Evolutionary conservation across 192 early-diverging fungal species (phyloP).

Genomic region (Entomortierella parvispora): DNA sequence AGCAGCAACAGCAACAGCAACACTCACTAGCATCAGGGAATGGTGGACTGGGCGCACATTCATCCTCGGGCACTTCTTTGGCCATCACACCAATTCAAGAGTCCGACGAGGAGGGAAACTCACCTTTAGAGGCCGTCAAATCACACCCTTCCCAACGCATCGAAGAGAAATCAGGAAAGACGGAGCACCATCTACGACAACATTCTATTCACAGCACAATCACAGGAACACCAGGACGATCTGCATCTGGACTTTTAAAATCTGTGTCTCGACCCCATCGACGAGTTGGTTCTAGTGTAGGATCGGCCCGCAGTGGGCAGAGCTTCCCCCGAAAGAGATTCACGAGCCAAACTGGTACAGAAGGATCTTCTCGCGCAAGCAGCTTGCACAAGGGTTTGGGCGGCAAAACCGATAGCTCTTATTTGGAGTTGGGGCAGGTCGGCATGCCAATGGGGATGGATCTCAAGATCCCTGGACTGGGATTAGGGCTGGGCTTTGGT

Average conservation of each 20-base stretch:
- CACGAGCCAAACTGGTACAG: neutral
- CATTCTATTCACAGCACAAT: neutral
- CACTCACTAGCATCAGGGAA: neutral
- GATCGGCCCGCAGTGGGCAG: neutral
- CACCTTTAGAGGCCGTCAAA: neutral
- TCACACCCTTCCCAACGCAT: neutral
- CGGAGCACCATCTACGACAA: neutral
- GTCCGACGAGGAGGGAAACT: neutral
- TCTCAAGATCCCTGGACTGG: slow-evolving; percentile 23
- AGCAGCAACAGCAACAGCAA: neutral
- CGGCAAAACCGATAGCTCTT: slow-evolving; percentile 18
- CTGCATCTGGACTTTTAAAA: slow-evolving; percentile 2
- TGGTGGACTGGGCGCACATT: neutral
- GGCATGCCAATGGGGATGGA: slow-evolving; percentile 23
- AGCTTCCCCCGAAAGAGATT: neutral
- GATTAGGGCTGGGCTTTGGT: slow-evolving; percentile 15
- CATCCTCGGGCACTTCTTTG: slow-evolving; percentile 2
- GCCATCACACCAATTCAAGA: slow-evolving; percentile 17
- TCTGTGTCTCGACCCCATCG: slow-evolving; percentile 23
- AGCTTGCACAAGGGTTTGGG: neutral
- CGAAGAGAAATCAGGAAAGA: neutral
- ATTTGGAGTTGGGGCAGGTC: slow-evolving; percentile 27
- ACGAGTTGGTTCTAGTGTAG: slow-evolving; percentile 11
- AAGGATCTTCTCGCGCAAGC: slow-evolving; percentile 1
- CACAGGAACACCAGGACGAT: neutral